Conservation (phyloP, 2,329 filamentous ascomycete species). For the Botryotinia globosa region DNA sequence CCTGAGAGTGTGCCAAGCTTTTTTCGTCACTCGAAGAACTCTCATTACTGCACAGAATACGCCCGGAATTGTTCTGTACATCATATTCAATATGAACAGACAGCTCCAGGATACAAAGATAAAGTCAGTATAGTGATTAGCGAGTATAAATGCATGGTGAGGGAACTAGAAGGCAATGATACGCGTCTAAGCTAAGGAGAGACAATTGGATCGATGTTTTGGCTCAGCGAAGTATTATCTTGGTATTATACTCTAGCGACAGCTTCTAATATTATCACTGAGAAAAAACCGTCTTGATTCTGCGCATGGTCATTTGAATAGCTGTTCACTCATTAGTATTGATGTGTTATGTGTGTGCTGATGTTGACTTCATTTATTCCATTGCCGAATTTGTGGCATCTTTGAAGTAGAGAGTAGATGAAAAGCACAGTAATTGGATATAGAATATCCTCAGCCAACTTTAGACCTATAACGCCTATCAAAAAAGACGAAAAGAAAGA, state of each 20-base stretch:
- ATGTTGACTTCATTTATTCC: not conserved
- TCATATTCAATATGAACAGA: not conserved
- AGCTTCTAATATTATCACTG: not conserved
- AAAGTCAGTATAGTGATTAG: not conserved
- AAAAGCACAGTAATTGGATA: not conserved
- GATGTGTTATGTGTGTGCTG: not conserved
- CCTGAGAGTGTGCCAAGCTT: not conserved
- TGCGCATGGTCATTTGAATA: not conserved
- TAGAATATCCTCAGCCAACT: not conserved
- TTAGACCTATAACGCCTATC: no score
- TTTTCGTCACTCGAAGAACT: not conserved
- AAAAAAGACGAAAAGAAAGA: not conserved
- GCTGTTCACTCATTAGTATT: not conserved
- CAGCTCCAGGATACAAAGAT: rapidly evolving
- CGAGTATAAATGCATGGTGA: not conserved
- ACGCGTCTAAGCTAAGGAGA: not conserved
- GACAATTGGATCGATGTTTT: not conserved
- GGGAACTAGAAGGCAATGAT: not conserved
- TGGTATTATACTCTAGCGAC: not conserved
- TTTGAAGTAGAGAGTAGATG: not conserved
- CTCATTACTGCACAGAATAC: not conserved
- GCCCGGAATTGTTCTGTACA: not conserved
- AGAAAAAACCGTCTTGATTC: not conserved
- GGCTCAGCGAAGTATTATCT: not conserved
- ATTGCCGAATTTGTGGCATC: not conserved